phyloP scores from a whole-genome alignment of 345 rosid species.

The Streptanthus diversifolius region DNA sequence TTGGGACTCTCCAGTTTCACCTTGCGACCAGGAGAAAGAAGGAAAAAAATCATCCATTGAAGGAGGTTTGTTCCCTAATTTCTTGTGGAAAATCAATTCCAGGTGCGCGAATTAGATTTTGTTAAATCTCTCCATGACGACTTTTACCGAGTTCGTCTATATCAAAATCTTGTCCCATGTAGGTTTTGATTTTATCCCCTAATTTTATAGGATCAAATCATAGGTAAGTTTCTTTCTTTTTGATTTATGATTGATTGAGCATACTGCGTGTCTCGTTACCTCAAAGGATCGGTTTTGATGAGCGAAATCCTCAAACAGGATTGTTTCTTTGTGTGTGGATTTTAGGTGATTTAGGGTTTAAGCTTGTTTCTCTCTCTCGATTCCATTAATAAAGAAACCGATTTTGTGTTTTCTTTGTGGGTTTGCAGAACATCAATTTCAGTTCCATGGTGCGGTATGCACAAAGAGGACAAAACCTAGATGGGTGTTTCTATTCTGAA shows the following conservation, averaged over 20 bases:
- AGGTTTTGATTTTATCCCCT: slow-evolving; percentile 9
- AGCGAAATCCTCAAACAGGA: not conserved
- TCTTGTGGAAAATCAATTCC: not conserved
- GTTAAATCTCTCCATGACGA: not conserved
- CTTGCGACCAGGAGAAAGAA: not conserved
- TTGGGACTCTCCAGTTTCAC: not conserved
- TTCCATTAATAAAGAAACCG: not conserved
- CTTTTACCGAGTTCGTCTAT: not conserved
- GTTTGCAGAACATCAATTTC: slow-evolving; percentile 19
- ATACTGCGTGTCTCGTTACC: not conserved
- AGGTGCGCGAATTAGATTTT: slow-evolving; percentile 12
- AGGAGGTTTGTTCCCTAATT: slow-evolving; percentile 20
- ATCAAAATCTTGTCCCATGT: not conserved
- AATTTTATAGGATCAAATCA: not conserved
- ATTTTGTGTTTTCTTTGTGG: not conserved
- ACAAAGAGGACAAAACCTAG: slow-evolving; percentile 38
- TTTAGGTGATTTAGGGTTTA: slow-evolving; percentile 11
- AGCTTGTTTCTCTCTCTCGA: not conserved
- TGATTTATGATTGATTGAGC: not conserved
- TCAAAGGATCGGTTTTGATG: not conserved
- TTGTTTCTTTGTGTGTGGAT: not conserved
- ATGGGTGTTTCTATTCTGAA: slow-evolving; percentile 68
- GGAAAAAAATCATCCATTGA: not conserved
- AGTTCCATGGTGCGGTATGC: slow-evolving; percentile 20
- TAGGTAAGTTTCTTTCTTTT: not conserved